These are phyloP conservation scores for Yarrowia alimentaria DNA, from an alignment of 805 yeast genomes.

Conservation along the genomic window DNA sequence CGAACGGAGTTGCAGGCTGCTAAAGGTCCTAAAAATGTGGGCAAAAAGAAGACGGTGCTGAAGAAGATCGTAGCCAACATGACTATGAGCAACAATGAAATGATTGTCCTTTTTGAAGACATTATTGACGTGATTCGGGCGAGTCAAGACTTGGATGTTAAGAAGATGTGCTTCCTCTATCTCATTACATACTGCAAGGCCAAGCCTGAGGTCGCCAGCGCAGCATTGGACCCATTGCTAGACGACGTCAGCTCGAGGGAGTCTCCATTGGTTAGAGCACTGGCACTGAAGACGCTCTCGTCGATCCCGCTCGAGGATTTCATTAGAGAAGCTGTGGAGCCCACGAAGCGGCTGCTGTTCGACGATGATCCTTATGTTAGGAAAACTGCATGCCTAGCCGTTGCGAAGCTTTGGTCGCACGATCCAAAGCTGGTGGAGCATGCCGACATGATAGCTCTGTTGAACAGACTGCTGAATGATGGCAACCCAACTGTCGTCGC, in stretches of 20 bases:
- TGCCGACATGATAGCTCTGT: constrained; percentile 46
- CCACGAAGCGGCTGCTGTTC: constrained; percentile 42
- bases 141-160: constrained; percentile 63
- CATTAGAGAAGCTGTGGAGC: constrained; percentile 46
- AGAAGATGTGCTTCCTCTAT: constrained; percentile 68
- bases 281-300: constrained; percentile 64
- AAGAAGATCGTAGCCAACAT: constrained; percentile 79
- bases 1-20: constrained; percentile 40
- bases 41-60: constrained; percentile 49
- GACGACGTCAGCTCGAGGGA: constrained; percentile 51
- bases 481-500: constrained; percentile 60
- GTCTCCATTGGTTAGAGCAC: constrained; percentile 52
- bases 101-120: constrained; percentile 65
- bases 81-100: constrained; percentile 77
- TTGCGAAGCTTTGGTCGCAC: constrained; percentile 63
- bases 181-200: constrained; percentile 58
- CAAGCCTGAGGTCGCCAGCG: constrained; percentile 55
- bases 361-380: constrained; percentile 61
- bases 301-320: constrained; percentile 57
- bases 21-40: constrained; percentile 40
- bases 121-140: constrained; percentile 46
- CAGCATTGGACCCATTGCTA: constrained; percentile 55
- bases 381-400: constrained; percentile 66
- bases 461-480: constrained; percentile 58
- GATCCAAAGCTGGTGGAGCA: constrained; percentile 49